Percentiles rank a stretch among this genome's conserved stretches.
phyloP scores from a whole-genome alignment of 129 eudicot genomes.

The Tanacetum coccineum region DNA sequence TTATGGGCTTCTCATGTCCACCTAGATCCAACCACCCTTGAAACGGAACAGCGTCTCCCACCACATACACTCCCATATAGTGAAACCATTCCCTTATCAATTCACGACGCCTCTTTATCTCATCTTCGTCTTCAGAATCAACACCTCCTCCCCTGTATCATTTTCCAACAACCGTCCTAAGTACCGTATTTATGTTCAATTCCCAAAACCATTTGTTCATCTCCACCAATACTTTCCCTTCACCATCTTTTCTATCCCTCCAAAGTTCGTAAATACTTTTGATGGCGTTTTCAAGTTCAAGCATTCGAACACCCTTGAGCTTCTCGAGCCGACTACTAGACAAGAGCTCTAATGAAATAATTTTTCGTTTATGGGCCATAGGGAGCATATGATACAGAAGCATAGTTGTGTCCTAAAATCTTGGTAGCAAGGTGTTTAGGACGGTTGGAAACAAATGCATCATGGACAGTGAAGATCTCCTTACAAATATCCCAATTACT shows the following conservation, averaged over 20 bases:
- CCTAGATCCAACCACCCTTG: constrained; percentile 8
- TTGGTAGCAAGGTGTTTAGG: constrained; percentile 1
- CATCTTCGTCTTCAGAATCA: not conserved
- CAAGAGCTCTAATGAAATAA: not conserved
- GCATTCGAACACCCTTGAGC: constrained; percentile 1
- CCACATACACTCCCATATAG: not conserved
- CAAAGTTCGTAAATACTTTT: not conserved
- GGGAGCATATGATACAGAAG: not conserved
- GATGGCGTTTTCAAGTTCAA: constrained; percentile 2
- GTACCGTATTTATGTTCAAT: not conserved
- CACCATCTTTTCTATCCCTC: not conserved
- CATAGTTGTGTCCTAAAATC: not conserved
- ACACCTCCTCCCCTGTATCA: not conserved
- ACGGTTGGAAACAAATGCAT: not conserved
- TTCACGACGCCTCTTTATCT: not conserved
- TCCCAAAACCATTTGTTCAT: constrained; percentile 15
- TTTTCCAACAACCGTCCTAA: constrained; percentile 2
- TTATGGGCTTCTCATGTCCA: constrained; percentile 11
- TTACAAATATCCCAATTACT: not conserved
- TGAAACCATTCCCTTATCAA: not conserved
- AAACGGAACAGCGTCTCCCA: not conserved
- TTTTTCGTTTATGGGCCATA: not conserved
- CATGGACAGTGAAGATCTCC: constrained; percentile 1
- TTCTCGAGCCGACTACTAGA: not conserved
- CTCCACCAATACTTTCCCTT: constrained; percentile 3